These are phyloP conservation scores for Ichthyophonus hoferi DNA, from an alignment of 208 protist species.

Conservation along the genomic window DNA sequence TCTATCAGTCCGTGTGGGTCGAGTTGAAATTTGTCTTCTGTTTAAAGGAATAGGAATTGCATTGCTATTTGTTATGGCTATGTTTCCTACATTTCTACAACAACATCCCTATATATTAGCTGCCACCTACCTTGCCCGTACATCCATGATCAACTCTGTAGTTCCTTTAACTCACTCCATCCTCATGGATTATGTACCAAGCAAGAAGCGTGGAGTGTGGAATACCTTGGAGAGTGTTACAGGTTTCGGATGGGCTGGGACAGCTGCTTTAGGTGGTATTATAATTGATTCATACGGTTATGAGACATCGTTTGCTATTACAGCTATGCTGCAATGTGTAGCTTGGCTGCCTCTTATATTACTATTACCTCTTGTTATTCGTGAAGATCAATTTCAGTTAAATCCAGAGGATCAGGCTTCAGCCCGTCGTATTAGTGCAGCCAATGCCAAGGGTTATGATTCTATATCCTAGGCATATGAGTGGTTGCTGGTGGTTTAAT, in stretches of 20 bases:
- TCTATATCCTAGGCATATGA: too few relatives aligned
- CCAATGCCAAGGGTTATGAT: too few relatives aligned
- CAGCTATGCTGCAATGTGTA: neutral
- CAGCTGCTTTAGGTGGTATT: neutral
- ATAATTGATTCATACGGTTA: constrained; percentile 1
- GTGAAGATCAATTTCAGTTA: neutral
- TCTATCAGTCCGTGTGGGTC: neutral
- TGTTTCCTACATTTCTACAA: neutral
- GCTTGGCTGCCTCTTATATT: neutral
- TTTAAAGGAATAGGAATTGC: neutral
- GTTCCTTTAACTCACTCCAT: neutral
- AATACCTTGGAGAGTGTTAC: neutral
- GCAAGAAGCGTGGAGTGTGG: neutral
- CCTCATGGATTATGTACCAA: constrained; percentile 10
- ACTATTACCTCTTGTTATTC: neutral
- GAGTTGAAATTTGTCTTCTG: neutral
- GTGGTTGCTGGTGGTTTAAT: too few relatives aligned
- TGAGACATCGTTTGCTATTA: neutral
- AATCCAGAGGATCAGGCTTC: too few relatives aligned
- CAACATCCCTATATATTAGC: neutral
- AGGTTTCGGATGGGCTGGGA: neutral
- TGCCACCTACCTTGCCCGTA: neutral
- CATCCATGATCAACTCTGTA: neutral
- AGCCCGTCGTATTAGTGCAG: too few relatives aligned
- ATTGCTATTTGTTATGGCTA: neutral